Evolutionary conservation across 192 early-diverging fungal species (phyloP), one percentile per base, ranked within the genome.

Genomic region (Coemansia sp.): DNA sequence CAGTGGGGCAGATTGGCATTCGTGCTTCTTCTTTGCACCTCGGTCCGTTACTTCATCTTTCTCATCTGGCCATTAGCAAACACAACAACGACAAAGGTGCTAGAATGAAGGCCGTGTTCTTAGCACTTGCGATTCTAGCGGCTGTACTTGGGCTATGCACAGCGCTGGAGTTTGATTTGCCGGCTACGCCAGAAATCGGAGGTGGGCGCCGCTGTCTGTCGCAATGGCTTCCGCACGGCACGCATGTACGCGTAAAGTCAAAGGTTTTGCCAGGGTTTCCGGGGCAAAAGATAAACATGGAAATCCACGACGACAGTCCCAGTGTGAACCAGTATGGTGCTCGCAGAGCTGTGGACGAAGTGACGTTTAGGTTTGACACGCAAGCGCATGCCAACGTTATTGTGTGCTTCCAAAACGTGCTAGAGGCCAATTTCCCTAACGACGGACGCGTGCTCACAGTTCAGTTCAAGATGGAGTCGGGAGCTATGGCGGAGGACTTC

Each of bases 111-210:
- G 48, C 31, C 13, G 29, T 45, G 13, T 51, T 56, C 27, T 18
- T 68, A 36, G 18, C 53, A 21, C 53, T 42, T 17, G 53, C 53
- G 8, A 22, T 60, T 51, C 46, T 54, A 21, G 47, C 53, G 33
- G 41, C 51, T 23, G 22, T 51, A 23, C 38, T 53, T 17, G 35
- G 34, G 15, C 38, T 52, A n/a, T 36, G 32, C 15, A 29, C 58
- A 10, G 90, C 86, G 30, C 65, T 93, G 53, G 90, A 92, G 66
- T 96, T 96, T 63, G 89, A 93, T 41, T 63, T 96, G 33, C 33
- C 56, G 5, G 89, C 85, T 15, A 45, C 78, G 10, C 53, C 72
- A 3, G 69, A 80, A 8, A 55, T 51, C 4, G 60, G 50, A 15
- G 63, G 66, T 8, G 51, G 31, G 6, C 77, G 81, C 32, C 75